These are phyloP conservation scores for Zymoseptoria pseudotritici DNA, from an alignment of 2,329 filamentous ascomycete species.

Conservation along the genomic window DNA sequence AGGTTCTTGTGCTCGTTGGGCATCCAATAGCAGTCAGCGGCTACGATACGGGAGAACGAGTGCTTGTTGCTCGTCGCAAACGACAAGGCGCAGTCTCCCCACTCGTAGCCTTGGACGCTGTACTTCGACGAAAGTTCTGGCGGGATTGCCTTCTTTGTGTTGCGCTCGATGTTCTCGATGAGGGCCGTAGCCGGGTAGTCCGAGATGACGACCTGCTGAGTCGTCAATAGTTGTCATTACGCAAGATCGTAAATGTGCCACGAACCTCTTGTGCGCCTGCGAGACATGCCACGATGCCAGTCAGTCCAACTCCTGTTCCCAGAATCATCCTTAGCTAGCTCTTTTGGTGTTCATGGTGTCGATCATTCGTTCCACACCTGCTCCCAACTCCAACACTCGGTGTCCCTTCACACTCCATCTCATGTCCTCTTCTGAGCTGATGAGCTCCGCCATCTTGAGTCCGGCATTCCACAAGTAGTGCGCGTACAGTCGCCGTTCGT, in stretches of 20 bases:
- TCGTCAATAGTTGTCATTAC: not conserved
- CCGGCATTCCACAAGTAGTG: conserved; percentile 68
- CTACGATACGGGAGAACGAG: conserved; percentile 56
- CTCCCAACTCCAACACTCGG: conserved; percentile 57
- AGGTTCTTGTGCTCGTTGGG: conserved; percentile 63
- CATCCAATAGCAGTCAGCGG: conserved; percentile 71
- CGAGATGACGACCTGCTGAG: conserved; percentile 48
- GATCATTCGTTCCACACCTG: conserved; percentile 46
- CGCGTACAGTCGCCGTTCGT: conserved; percentile 55
- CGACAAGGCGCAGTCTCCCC: conserved; percentile 48
- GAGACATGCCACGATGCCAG: conserved; percentile 40
- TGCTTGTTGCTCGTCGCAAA: conserved; percentile 35
- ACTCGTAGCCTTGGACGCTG: conserved; percentile 53
- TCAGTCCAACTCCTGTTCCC: conserved; percentile 38
- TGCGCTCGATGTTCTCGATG: conserved; percentile 51
- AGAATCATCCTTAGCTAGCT: conserved; percentile 14
- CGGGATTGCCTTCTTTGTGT: conserved; percentile 48
- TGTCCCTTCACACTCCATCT: conserved; percentile 46
- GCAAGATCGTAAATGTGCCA: not conserved
- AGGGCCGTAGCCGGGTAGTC: conserved; percentile 61
- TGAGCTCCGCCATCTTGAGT: conserved; percentile 39
- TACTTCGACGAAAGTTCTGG: conserved; percentile 32
- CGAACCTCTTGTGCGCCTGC: conserved; percentile 39
- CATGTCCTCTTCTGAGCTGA: conserved; percentile 26
- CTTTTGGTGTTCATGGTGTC: conserved; percentile 16